Percentiles rank a stretch among this genome's conserved stretches.
These are phyloP conservation scores for Pseudomassariella vexata DNA, from an alignment of 2,329 filamentous ascomycete species.

Conservation along the genomic window DNA sequence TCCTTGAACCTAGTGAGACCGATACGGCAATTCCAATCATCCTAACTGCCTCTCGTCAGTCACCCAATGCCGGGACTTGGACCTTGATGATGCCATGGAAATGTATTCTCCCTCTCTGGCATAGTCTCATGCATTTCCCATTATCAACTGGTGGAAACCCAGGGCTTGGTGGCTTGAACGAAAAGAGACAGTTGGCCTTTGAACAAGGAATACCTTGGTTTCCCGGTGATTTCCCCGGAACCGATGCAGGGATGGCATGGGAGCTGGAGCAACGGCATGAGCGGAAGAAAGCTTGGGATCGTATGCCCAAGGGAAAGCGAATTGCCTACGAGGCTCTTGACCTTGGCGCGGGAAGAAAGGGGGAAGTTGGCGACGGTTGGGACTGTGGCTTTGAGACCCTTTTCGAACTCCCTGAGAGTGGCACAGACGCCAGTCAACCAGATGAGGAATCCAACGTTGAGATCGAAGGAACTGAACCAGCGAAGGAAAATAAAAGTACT, in stretches of 20 bases:
- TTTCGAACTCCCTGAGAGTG: constrained; percentile 32
- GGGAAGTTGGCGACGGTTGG: constrained; percentile 78
- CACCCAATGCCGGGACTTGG: constrained; percentile 60
- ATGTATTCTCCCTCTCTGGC: constrained; percentile 81
- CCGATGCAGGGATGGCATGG: constrained; percentile 73
- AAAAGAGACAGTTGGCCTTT: constrained; percentile 75
- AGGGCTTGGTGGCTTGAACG: constrained; percentile 74
- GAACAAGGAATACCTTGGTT: constrained; percentile 78
- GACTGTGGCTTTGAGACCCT: constrained; percentile 76
- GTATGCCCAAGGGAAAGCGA: constrained; percentile 75
- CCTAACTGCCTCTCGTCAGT: constrained; percentile 55
- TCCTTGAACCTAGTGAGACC: constrained; percentile 47
- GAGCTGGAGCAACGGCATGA: constrained; percentile 59
- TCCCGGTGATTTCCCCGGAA: constrained; percentile 77
- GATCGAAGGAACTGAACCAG: background rate
- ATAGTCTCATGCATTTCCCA: constrained; percentile 75
- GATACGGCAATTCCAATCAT: constrained; percentile 78
- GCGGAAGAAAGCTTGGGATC: constrained; percentile 63
- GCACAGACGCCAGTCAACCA: constrained; percentile 13
- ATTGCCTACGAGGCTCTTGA: constrained; percentile 69
- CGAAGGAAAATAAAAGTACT: background rate
- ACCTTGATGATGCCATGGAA: constrained; percentile 86
- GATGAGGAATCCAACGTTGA: background rate
- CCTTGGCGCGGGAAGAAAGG: constrained; percentile 66
- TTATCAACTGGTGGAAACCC: constrained; percentile 75